These are phyloP conservation scores for Chenopodium album DNA, from an alignment of 148 eudicot species.

Conservation along the genomic window DNA sequence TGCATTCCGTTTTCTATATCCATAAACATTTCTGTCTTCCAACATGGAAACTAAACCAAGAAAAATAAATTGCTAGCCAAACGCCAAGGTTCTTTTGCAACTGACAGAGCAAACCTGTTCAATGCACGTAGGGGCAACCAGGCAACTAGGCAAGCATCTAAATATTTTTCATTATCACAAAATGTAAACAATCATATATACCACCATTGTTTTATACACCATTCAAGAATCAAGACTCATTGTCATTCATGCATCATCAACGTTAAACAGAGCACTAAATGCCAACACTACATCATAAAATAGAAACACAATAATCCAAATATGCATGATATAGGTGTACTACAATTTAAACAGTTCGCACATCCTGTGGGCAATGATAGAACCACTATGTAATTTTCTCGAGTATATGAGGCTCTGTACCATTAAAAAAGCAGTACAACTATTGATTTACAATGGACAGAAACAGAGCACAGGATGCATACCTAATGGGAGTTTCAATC, in stretches of 20 bases:
- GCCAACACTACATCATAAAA: neutral
- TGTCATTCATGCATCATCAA: neutral
- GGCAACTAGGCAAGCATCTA: too few relatives aligned
- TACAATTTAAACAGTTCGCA: neutral
- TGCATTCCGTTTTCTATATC: neutral
- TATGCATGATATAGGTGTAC: neutral
- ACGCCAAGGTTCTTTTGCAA: neutral
- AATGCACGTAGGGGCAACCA: neutral
- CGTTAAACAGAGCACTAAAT: neutral
- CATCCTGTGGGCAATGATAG: neutral
- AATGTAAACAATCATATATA: neutral
- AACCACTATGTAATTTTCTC: neutral
- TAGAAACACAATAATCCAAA: neutral
- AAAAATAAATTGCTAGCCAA: neutral
- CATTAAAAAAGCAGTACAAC: neutral
- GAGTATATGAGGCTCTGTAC: neutral
- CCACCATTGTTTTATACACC: neutral
- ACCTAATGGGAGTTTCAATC: conserved; percentile 68
- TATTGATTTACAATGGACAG: neutral
- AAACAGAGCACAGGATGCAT: conserved; percentile 7
- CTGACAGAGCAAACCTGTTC: neutral
- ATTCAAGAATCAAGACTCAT: neutral
- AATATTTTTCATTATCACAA: neutral
- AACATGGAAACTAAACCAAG: neutral
- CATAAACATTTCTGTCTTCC: neutral